Evolutionary conservation across 2,329 filamentous ascomycete genomes (phyloP).

Genomic region (Arachnopeziza araneosa): DNA sequence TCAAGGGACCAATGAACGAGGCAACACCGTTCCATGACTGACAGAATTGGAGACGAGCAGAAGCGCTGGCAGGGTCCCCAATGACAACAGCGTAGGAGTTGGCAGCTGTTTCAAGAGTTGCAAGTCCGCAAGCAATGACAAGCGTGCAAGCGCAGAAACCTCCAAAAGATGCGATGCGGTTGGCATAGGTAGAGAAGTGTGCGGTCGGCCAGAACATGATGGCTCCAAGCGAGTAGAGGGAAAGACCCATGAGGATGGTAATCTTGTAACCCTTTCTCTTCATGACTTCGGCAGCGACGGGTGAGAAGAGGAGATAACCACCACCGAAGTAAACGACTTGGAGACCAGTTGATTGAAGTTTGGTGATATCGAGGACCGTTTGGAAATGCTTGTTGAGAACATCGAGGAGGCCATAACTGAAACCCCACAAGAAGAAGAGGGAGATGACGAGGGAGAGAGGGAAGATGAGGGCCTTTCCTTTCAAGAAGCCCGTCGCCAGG

Average conservation of each 20-base stretch:
- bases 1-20: conserved; percentile 64
- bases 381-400: conserved; percentile 71
- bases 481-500: conserved; percentile 35
- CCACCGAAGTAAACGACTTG: conserved; percentile 68
- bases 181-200: conserved; percentile 52
- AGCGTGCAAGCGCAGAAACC: conserved; percentile 71
- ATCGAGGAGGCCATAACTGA: conserved; percentile 81
- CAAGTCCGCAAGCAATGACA: conserved; percentile 70
- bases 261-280: conserved; percentile 71
- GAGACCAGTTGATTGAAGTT: conserved; percentile 59
- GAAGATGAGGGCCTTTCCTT: conserved; percentile 38
- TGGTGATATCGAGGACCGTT: conserved; percentile 51
- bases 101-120: conserved; percentile 71
- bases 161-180: conserved; percentile 58
- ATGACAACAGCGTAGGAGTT: conserved; percentile 69
- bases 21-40: conserved; percentile 72
- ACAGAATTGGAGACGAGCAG: conserved; percentile 67
- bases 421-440: conserved; percentile 82
- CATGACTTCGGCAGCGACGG: conserved; percentile 65
- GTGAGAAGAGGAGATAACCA: conserved; percentile 61
- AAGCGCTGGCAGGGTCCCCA: conserved; percentile 65
- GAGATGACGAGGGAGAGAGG: conserved; percentile 59
- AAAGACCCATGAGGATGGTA: conserved; percentile 70
- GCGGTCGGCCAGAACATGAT: conserved; percentile 80
- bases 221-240: conserved; percentile 67